Conservation (phyloP, 495 filamentous ascomycete genomes). For the Echria macrotheca region DNA sequence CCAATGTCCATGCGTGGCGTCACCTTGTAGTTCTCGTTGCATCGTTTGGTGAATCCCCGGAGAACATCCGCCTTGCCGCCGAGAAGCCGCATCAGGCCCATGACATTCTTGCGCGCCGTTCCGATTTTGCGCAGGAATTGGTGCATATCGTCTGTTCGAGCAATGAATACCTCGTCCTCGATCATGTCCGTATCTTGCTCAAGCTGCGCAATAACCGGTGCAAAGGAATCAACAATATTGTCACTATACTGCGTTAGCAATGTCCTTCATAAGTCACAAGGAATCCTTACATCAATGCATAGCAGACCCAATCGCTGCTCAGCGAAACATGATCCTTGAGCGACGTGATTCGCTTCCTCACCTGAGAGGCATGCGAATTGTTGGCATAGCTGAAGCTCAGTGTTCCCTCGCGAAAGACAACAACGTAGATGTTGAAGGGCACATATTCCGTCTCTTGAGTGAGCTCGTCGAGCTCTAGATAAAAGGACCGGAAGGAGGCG, state of each 20-base stretch:
- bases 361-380: slow-evolving; percentile 78
- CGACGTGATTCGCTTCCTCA: slow-evolving; percentile 85
- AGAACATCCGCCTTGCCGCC: slow-evolving; percentile 98
- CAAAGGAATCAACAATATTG: slow-evolving; percentile 95
- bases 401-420: slow-evolving; percentile 94
- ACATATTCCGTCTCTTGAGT: slow-evolving; percentile 78
- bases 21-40: slow-evolving; percentile 92
- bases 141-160: slow-evolving; percentile 81
- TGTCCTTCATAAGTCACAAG: slow-evolving; percentile 31
- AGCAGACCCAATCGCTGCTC: slow-evolving; percentile 97
- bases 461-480: slow-evolving; percentile 52
- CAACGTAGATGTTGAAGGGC: slow-evolving; percentile 91
- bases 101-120: slow-evolving; percentile 85
- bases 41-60: slow-evolving; percentile 93
- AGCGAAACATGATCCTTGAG: slow-evolving; percentile 90
- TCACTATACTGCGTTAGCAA: slow-evolving; percentile 57
- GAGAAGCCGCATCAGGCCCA: slow-evolving; percentile 84
- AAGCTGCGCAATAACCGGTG: slow-evolving; percentile 77
- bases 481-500: slow-evolving; percentile 92
- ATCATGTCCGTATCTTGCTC: slow-evolving; percentile 87
- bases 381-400: slow-evolving; percentile 86
- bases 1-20: slow-evolving; percentile 94
- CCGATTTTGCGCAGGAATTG: slow-evolving; percentile 83
- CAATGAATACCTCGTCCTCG: slow-evolving; percentile 90
- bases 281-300: slow-evolving; percentile 80